A percentile compares a stretch with the other conserved stretches of the same genome.
Conservation (phyloP, 345 rosid species). For the Eutrema heterophyllum region DNA sequence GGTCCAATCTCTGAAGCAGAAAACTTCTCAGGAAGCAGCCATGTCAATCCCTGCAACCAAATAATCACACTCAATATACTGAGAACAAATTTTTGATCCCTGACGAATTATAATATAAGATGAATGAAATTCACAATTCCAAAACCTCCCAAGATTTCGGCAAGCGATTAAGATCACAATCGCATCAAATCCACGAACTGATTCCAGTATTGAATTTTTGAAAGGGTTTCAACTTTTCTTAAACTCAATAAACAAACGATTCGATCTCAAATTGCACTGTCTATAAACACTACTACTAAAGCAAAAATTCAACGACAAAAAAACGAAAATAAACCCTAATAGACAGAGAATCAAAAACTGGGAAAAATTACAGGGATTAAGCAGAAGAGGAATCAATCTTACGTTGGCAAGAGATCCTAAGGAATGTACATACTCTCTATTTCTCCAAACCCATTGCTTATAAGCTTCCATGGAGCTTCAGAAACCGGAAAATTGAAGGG, state of each 20-base stretch:
- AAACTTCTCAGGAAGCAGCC: slow-evolving; percentile 92
- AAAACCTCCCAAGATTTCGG: neutral
- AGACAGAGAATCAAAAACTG: neutral
- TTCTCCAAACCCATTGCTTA: slow-evolving; percentile 84
- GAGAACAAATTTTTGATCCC: neutral
- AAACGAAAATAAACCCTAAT: neutral
- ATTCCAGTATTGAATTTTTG: neutral
- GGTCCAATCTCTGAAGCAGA: slow-evolving; percentile 91
- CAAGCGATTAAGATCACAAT: neutral
- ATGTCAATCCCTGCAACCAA: slow-evolving; percentile 76
- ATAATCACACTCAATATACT: neutral
- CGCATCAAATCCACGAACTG: neutral
- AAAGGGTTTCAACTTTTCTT: neutral
- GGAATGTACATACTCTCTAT: slow-evolving; percentile 81
- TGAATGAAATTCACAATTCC: neutral
- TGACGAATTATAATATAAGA: neutral
- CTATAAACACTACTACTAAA: neutral
- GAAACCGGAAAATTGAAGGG: neutral
- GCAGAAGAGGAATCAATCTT: slow-evolving; percentile 25
- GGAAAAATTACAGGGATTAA: neutral
- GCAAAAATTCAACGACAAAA: neutral
- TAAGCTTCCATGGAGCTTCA: slow-evolving; percentile 67
- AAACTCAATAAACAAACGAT: neutral
- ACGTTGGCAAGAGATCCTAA: slow-evolving; percentile 93
- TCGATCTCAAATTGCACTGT: neutral